Evolutionary conservation across 257 asterid species (phyloP).

Genomic region (Linderniella brevidens): DNA sequence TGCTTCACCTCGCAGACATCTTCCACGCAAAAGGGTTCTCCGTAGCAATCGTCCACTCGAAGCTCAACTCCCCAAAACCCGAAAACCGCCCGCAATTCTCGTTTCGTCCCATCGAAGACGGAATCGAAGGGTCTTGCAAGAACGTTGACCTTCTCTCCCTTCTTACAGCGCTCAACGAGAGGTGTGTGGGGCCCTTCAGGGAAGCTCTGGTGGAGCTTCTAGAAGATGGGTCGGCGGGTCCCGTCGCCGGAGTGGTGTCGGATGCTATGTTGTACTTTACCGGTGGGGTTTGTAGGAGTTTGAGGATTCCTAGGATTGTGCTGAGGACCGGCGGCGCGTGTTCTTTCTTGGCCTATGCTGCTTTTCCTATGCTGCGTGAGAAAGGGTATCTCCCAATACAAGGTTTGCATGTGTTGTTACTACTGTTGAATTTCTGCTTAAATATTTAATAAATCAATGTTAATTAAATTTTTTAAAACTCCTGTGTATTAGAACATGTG

Average conservation of each 20-base stretch:
- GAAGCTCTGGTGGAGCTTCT: conserved; percentile 8
- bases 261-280: conserved; percentile 13
- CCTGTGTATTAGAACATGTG: too few relatives aligned
- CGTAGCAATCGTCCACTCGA: conserved; percentile 13
- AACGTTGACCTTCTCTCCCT: conserved; percentile 7
- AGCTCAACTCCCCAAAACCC: conserved; percentile 12
- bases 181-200: conserved; percentile 10
- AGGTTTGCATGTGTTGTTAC: not conserved
- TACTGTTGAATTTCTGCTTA: too few relatives aligned
- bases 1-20: conserved; percentile 17
- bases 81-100: conserved; percentile 10
- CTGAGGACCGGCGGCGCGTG: conserved; percentile 15
- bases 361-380: conserved; percentile 12
- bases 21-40: conserved; percentile 13
- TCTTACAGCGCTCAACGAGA: conserved; percentile 8
- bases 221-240: conserved; percentile 6
- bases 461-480: too few relatives aligned
- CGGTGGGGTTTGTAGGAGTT: conserved; percentile 12
- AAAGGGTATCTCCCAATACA: conserved; percentile 11
- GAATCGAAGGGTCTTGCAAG: not conserved
- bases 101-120: not conserved
- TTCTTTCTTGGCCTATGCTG: conserved; percentile 13
- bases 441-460: too few relatives aligned
- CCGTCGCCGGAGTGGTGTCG: conserved; percentile 11
- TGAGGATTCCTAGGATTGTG: conserved; percentile 25